Conservation (phyloP, 1,139 yeast species). For the Pichia sp. region DNA sequence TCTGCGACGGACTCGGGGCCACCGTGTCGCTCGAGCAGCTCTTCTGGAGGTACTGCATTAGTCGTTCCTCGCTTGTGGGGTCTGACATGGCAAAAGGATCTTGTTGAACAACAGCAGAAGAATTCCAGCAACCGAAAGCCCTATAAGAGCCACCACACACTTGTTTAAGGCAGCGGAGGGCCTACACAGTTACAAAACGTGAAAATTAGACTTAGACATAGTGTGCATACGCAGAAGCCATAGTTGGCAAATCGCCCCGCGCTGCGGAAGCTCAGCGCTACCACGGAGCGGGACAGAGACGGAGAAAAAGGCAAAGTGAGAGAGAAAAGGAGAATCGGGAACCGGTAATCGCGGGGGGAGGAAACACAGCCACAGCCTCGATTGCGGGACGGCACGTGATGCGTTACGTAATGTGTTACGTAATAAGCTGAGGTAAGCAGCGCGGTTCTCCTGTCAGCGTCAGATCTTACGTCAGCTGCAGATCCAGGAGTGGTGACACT, state of each 20-base stretch:
- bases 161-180: not conserved
- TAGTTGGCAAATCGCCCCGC: not conserved
- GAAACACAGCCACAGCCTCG: not conserved
- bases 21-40: conserved; percentile 7
- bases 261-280: not conserved
- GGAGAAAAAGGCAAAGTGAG: not conserved
- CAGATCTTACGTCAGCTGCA: no score
- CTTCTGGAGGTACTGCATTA: conserved; percentile 11
- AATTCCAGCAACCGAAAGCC: not conserved
- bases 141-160: no score
- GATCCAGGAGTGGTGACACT: no score
- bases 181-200: not conserved
- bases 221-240: not conserved
- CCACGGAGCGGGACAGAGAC: not conserved
- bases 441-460: no score
- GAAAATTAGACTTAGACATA: not conserved
- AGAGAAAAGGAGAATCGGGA: not conserved
- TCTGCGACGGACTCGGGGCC: not conserved
- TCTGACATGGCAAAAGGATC: not conserved
- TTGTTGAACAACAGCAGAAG: not conserved
- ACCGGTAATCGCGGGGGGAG: not conserved
- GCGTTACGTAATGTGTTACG: not conserved
- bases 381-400: conserved; percentile 7
- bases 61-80: not conserved
- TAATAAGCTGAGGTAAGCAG: no score